These are phyloP conservation scores for Gracilaria domingensis DNA, from an alignment of 23 red algal species.

Conservation along the genomic window DNA sequence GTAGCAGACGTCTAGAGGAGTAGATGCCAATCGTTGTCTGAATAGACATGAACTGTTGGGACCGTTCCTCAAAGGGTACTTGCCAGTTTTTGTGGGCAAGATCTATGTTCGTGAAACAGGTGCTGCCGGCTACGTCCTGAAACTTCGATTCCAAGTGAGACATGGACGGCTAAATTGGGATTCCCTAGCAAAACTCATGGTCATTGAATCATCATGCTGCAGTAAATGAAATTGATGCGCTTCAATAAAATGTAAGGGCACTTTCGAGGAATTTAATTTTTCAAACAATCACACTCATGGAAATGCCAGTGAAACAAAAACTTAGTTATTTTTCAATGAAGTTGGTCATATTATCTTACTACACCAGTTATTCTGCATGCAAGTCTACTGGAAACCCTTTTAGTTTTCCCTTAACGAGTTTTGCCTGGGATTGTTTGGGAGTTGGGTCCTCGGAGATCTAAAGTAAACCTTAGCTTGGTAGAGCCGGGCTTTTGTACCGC, in stretches of 20 bases:
- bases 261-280: no score
- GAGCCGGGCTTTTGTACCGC: conserved; percentile 40
- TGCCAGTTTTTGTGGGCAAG: conserved; percentile 29
- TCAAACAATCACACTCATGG: no score
- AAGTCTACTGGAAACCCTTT: no score
- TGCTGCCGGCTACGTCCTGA: conserved; percentile 36
- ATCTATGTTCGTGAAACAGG: conserved; percentile 34
- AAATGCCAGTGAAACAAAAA: no score
- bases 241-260: no score
- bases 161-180: conserved; percentile 15
- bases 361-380: no score
- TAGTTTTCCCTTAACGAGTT: no score
- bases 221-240: no score
- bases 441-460: conserved; percentile 20
- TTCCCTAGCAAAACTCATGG: no score
- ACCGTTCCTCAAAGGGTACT: background rate
- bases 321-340: no score
- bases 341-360: no score
- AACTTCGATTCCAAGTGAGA: conserved; percentile 34
- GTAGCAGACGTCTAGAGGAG: background rate
- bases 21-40: conserved; percentile 37
- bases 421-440: conserved; percentile 13
- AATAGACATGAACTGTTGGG: conserved; percentile 28
- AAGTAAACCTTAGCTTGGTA: conserved; percentile 18
- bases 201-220: no score